Conservation (phyloP, 192 early-diverging fungal species). For the Obelidium mucronatum region DNA sequence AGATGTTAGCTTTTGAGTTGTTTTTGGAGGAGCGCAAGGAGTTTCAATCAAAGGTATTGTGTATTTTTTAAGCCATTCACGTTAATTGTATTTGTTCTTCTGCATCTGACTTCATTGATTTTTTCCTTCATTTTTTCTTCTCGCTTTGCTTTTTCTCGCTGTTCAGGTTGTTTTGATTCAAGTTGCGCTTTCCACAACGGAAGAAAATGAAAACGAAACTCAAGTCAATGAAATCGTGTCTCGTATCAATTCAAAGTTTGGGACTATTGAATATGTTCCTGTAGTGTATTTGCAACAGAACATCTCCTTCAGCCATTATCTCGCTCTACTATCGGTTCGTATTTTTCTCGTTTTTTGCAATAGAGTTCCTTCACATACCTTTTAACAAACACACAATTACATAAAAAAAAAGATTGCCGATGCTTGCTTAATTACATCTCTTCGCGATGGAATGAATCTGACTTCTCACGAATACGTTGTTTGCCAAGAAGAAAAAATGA, state of each 20-base stretch:
- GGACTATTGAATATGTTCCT: slow-evolving; percentile 88
- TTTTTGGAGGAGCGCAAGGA: slow-evolving; percentile 59
- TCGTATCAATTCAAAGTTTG: slow-evolving; percentile 91
- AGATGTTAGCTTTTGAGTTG: slow-evolving; percentile 61
- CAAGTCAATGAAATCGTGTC: slow-evolving; percentile 91
- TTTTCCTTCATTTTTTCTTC: too few relatives aligned
- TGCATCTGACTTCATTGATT: too few relatives aligned
- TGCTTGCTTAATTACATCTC: slow-evolving; percentile 61
- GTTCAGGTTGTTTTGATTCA: slow-evolving; percentile 88
- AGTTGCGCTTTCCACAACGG: slow-evolving; percentile 89
- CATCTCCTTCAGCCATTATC: slow-evolving; percentile 60
- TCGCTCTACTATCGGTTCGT: slow-evolving; percentile 55
- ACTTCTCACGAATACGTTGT: slow-evolving; percentile 67
- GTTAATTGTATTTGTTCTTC: too few relatives aligned
- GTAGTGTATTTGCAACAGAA: slow-evolving; percentile 78
- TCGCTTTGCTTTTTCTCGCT: too few relatives aligned
- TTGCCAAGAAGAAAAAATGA: slow-evolving; percentile 58
- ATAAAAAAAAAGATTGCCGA: slow-evolving; percentile 67
- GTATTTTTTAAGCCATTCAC: too few relatives aligned
- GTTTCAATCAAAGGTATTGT: slow-evolving; percentile 54
- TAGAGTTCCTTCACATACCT: background rate
- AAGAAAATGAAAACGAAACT: slow-evolving; percentile 87
- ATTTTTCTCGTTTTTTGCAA: background rate
- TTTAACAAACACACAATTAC: too few relatives aligned
- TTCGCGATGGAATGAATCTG: slow-evolving; percentile 69